Conservation (phyloP, 2,329 filamentous ascomycete genomes). For the Fusarium pseudonygamai region DNA sequence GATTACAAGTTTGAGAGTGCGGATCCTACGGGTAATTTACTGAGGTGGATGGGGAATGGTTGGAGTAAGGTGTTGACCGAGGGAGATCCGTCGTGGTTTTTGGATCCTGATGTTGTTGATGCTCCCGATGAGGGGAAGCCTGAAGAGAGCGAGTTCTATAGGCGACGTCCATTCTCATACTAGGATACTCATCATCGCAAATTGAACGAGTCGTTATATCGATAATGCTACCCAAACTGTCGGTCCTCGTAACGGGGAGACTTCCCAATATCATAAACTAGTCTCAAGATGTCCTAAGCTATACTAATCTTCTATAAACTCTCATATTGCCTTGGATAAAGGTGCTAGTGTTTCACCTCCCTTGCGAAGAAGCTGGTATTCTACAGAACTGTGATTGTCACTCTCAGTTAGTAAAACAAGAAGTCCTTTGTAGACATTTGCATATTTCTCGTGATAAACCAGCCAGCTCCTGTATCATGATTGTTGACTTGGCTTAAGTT, state of each 20-base stretch:
- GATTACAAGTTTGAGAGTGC: background rate
- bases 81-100: background rate
- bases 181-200: background rate
- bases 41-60: background rate
- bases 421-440: background rate
- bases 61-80: background rate
- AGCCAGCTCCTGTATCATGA: background rate
- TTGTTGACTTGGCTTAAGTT: no score
- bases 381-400: background rate
- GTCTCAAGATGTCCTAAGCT: background rate
- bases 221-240: background rate
- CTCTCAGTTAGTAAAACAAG: background rate
- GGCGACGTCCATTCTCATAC: background rate
- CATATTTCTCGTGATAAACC: background rate
- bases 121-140: background rate
- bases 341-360: accelerated
- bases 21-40: background rate
- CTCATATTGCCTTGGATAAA: accelerated
- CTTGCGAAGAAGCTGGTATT: background rate
- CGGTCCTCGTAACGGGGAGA: background rate
- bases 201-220: background rate
- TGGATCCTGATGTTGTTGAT: background rate
- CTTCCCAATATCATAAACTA: background rate
- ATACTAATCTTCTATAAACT: background rate
- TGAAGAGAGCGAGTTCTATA: background rate